Percentiles rank a stretch among this genome's conserved stretches.
Evolutionary conservation across 2,329 filamentous ascomycete species (phyloP).

Genomic region (Fusarium graminum): DNA sequence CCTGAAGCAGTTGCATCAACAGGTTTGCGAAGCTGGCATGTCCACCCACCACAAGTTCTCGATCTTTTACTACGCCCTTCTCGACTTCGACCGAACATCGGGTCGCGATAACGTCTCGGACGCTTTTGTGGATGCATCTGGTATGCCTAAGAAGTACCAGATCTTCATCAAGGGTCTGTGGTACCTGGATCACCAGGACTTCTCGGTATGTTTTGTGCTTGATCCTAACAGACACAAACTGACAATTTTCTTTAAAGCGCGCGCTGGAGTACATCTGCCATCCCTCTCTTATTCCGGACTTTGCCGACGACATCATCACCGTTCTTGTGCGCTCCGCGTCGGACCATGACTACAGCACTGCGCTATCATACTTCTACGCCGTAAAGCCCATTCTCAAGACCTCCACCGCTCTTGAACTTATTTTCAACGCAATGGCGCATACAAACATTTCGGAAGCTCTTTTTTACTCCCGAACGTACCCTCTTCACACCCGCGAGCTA

Average conservation of each 20-base stretch:
- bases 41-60: slow-evolving; percentile 84
- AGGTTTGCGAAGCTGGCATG: slow-evolving; percentile 74
- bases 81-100: slow-evolving; percentile 74
- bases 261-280: slow-evolving; percentile 83
- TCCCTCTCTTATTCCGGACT: slow-evolving; percentile 83
- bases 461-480: slow-evolving; percentile 76
- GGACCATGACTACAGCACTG: slow-evolving; percentile 71
- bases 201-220: slow-evolving; percentile 61
- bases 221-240: background rate
- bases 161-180: slow-evolving; percentile 86
- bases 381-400: slow-evolving; percentile 79
- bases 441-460: slow-evolving; percentile 80
- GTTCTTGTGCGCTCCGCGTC: slow-evolving; percentile 73
- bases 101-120: slow-evolving; percentile 65
- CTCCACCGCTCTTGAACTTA: slow-evolving; percentile 70
- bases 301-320: slow-evolving; percentile 84
- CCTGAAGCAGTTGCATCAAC: slow-evolving; percentile 76
- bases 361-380: slow-evolving; percentile 83
- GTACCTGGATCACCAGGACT: slow-evolving; percentile 80
- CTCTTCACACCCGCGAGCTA: slow-evolving; percentile 70
- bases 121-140: slow-evolving; percentile 70
- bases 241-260: slow-evolving; percentile 55
- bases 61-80: slow-evolving; percentile 84
- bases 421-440: slow-evolving; percentile 76
- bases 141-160: slow-evolving; percentile 80